Evolutionary conservation across 345 rosid genomes (phyloP), one percentile per base, ranked within the genome.

Genomic region (Trapa bicornis): DNA sequence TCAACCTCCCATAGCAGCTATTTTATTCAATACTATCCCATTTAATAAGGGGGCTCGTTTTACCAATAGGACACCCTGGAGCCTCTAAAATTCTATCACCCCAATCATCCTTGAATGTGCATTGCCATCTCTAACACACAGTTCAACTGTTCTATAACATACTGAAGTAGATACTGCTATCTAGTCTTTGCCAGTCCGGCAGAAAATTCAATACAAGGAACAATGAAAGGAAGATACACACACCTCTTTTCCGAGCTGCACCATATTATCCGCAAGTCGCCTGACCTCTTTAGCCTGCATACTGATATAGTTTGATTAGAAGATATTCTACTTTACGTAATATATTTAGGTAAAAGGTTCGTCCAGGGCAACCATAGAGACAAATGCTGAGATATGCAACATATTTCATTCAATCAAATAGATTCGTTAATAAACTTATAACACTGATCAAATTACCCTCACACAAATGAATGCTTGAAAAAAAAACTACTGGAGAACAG

Each of bases 231-330:
- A 42, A 65, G 32, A 1, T 38, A 41, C n/a, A 2, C 22, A 15
- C 65, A 89, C 96, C 87, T 93, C 97, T 84, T 93, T 93, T 37
- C 98, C 94, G 38, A 93, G 86, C 67, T 88, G 96, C 47, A 93
- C 86, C 98, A 93, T 90, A 66, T 87, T 86, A 76, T 93, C 97
- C 14, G 97, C 98, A 57, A 93, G 85, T 57, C 92, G 78, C 47
- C 97, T 82, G 43, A 93, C 73, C 75, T 93, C 97, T 74, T 93
- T 88, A 5, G 98, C 98, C 98, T 93, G 73, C 15, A 75, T 0
- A 33, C 36, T 6, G 5, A 54, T 6, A 45, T 45, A 45, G 12
- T 45, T 45, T 11, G 11, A 45, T 45, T 7, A 45, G 48, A 45
- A 7, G 0, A 4, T 7, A 11, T 41, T 41, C 43, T 41, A 41